phyloP scores from a whole-genome alignment of 306 rosid species.

The Betula pendula region DNA sequence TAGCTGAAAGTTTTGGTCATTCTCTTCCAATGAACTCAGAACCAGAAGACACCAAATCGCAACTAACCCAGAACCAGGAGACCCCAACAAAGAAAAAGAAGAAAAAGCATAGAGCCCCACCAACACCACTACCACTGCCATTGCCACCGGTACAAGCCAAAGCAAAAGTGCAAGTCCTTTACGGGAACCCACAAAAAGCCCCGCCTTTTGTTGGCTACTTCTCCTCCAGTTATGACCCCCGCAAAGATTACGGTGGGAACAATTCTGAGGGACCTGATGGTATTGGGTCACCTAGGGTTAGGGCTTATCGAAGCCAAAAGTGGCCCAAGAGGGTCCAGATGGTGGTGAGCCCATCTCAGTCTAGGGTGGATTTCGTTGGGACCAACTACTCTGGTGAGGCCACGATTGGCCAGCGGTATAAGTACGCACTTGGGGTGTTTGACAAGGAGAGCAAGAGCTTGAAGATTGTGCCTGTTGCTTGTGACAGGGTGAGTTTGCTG shows the following conservation, averaged over 20 bases:
- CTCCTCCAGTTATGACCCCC: constrained; percentile 74
- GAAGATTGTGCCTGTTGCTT: constrained; percentile 64
- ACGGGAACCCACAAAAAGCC: constrained; percentile 38
- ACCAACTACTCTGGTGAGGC: constrained; percentile 75
- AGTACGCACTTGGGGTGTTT: constrained; percentile 71
- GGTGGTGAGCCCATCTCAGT: constrained; percentile 60
- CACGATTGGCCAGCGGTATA: constrained; percentile 52
- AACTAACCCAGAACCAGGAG: not conserved
- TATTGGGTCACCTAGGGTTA: constrained; percentile 27
- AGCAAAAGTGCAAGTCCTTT: constrained; percentile 51
- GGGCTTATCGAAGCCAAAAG: constrained; percentile 46
- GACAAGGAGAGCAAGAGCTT: constrained; percentile 65
- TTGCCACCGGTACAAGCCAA: constrained; percentile 12
- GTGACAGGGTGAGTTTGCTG: constrained; percentile 57
- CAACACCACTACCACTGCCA: not conserved
- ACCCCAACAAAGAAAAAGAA: constrained; percentile 32
- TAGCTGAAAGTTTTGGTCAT: not conserved
- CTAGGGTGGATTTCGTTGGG: constrained; percentile 78
- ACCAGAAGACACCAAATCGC: constrained; percentile 33
- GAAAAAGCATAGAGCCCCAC: not conserved
- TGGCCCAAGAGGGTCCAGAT: constrained; percentile 62
- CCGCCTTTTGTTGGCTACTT: constrained; percentile 77
- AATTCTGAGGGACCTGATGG: not conserved
- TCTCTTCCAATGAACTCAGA: constrained; percentile 49
- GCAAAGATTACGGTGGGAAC: not conserved